A percentile compares a stretch with the other conserved stretches of the same genome.
Evolutionary conservation across 495 filamentous ascomycete genomes (phyloP).

Genomic region (Talaromyces wortmannii): DNA sequence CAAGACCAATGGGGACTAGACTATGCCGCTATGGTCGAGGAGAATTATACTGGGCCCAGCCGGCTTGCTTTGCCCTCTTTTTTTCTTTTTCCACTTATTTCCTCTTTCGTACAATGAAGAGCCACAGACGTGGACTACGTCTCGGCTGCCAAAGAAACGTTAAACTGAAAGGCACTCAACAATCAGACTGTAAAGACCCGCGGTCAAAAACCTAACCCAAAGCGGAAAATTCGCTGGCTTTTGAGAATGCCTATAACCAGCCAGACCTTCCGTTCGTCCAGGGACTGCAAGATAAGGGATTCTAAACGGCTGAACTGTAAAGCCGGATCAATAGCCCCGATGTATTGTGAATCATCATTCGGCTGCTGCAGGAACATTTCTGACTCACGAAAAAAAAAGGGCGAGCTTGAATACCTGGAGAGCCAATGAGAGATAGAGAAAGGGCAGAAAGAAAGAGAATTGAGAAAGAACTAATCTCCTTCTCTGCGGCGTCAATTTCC

Average conservation of each 20-base stretch:
- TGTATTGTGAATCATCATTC: not conserved
- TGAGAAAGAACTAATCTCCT: too few species aligned
- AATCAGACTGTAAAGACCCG: not conserved
- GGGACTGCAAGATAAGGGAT: too few species aligned
- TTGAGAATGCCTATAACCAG: not conserved
- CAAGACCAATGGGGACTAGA: not conserved
- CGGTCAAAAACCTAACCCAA: not conserved
- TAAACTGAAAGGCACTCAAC: not conserved
- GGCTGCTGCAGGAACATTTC: constrained; percentile 2
- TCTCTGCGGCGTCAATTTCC: too few species aligned
- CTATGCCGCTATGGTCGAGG: too few species aligned
- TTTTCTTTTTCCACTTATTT: too few species aligned
- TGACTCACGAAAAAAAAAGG: not conserved
- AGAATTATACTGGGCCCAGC: too few species aligned
- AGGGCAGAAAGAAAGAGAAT: too few species aligned
- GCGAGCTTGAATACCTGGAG: too few species aligned
- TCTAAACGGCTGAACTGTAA: not conserved
- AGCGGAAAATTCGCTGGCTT: not conserved
- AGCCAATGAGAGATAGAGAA: too few species aligned
- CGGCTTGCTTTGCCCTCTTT: too few species aligned
- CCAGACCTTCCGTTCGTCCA: not conserved
- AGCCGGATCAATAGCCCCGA: too few species aligned
- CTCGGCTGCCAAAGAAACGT: not conserved
- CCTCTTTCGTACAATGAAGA: not conserved
- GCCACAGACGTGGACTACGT: not conserved